Conservation (phyloP, 441 rosid genomes). For the Euphorbia celastroides region DNA sequence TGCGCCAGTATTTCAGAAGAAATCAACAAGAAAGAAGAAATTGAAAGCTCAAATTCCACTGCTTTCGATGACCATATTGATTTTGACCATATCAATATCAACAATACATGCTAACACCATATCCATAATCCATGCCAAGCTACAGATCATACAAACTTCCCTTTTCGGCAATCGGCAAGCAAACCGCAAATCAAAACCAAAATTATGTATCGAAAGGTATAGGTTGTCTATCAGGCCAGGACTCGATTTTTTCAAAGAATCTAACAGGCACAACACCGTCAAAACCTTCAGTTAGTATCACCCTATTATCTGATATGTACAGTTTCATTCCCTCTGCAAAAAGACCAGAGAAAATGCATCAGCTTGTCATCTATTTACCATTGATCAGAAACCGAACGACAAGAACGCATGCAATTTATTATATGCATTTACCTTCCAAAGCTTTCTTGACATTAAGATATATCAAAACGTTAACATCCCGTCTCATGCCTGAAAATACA, state of each 20-base stretch:
- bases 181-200: not conserved
- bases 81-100: not conserved
- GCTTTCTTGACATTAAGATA: constrained; percentile 72
- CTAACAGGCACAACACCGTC: constrained; percentile 66
- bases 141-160: not conserved
- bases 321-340: constrained; percentile 73
- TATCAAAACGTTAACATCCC: constrained; percentile 60
- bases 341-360: not conserved
- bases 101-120: not conserved
- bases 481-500: constrained; percentile 63
- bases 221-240: constrained; percentile 61
- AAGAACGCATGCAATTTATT: no score
- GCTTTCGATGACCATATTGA: not conserved
- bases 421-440: constrained; percentile 47
- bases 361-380: not conserved
- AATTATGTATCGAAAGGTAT: constrained; percentile 30
- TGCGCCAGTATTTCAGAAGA: no score
- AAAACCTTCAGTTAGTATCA: constrained; percentile 78
- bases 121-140: not conserved
- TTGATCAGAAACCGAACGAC: not conserved
- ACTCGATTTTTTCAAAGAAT: constrained; percentile 65
- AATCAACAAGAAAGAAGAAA: no score
- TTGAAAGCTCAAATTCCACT: not conserved
- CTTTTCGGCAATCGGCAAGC: not conserved
- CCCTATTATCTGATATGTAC: constrained; percentile 79